These are phyloP conservation scores for Spathaspora girioi DNA, from an alignment of 805 yeast species.

Conservation along the genomic window DNA sequence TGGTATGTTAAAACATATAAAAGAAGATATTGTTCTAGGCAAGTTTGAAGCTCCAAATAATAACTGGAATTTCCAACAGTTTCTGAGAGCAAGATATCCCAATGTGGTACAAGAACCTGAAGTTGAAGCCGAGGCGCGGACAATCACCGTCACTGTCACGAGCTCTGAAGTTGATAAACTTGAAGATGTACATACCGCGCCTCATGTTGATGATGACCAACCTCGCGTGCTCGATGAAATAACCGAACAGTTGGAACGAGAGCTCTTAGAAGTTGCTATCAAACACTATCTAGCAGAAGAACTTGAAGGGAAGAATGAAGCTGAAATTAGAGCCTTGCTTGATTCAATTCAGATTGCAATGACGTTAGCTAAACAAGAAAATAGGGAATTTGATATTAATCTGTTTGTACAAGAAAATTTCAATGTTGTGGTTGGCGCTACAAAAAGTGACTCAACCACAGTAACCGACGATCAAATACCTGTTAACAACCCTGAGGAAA, in stretches of 20 bases:
- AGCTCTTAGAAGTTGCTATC: background rate
- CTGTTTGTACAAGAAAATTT: background rate
- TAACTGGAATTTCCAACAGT: conserved; percentile 26
- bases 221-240: background rate
- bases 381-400: background rate
- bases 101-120: background rate
- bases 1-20: conserved; percentile 29
- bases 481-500: background rate
- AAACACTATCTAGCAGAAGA: background rate
- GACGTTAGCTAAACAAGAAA: background rate
- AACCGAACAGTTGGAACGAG: background rate
- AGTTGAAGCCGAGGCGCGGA: background rate
- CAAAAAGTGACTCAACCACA: background rate
- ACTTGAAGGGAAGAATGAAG: background rate
- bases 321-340: background rate
- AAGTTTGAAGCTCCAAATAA: conserved; percentile 19
- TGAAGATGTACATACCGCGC: too few relatives aligned
- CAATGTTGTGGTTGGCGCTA: background rate
- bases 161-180: background rate
- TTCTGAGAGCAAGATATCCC: conserved; percentile 3
- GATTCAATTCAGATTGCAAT: background rate
- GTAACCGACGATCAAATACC: background rate
- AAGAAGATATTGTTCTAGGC: conserved; percentile 13
- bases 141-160: conserved; percentile 8
- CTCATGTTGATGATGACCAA: background rate